These are phyloP conservation scores for Carex parvula DNA, from an alignment of 176 grass and related monocot species.

Conservation along the genomic window DNA sequence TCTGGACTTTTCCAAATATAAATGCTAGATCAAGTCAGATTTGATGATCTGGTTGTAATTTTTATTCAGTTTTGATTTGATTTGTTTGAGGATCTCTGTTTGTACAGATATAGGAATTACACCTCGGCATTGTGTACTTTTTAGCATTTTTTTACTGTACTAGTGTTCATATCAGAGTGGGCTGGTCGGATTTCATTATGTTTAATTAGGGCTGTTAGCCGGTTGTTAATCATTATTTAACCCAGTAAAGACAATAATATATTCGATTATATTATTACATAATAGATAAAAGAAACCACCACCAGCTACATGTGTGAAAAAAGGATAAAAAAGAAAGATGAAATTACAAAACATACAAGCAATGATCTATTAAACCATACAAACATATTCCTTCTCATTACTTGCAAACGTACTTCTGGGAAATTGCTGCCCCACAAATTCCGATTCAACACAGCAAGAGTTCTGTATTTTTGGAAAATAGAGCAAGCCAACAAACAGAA, in stretches of 20 bases:
- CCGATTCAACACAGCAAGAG: background rate
- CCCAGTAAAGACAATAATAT: background rate
- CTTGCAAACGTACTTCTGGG: background rate
- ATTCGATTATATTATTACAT: background rate
- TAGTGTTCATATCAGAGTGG: background rate
- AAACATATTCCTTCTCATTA: background rate
- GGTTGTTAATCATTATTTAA: background rate
- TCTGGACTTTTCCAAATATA: background rate
- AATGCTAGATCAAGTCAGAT: background rate
- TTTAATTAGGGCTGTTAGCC: background rate
- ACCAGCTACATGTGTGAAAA: background rate
- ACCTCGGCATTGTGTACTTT: too few species aligned
- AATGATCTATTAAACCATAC: background rate
- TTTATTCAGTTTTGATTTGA: background rate
- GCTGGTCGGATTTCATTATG: background rate
- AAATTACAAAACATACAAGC: background rate
- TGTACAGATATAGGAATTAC: too few species aligned
- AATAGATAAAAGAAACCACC: background rate
- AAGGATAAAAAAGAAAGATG: background rate
- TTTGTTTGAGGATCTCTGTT: too few species aligned
- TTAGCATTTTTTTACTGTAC: background rate
- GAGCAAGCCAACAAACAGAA: background rate
- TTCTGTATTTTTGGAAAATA: background rate
- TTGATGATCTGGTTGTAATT: background rate
- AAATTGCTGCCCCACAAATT: background rate